Evolutionary conservation across 208 protist species (phyloP).

Genomic region (Perkinsela sp.): DNA sequence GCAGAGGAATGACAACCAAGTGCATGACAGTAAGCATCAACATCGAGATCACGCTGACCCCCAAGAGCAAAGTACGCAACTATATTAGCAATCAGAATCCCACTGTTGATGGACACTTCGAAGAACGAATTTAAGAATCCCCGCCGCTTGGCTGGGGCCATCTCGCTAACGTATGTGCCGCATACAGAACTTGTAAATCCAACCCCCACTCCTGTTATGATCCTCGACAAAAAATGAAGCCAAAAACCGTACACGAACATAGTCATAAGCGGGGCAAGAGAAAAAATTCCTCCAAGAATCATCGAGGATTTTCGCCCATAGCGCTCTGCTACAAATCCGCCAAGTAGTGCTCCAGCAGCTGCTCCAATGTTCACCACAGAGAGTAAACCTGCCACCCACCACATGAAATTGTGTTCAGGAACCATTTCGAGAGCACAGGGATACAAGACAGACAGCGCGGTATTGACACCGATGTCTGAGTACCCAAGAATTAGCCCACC

Average conservation of each 20-base stretch:
- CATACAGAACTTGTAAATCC: background rate
- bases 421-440: background rate
- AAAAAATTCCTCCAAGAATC: background rate
- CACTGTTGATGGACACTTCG: background rate
- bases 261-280: background rate
- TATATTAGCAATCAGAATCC: background rate
- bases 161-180: background rate
- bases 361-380: background rate
- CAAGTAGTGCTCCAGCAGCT: background rate
- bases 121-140: slow-evolving; percentile 1
- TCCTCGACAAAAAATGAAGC: background rate
- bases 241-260: background rate
- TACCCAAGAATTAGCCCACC: background rate
- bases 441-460: background rate
- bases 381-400: background rate
- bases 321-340: background rate
- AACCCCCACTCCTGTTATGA: background rate
- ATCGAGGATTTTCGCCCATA: background rate
- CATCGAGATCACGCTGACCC: background rate
- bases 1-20: background rate
- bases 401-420: background rate
- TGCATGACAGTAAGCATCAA: background rate
- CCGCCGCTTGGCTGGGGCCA: background rate
- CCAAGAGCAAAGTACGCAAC: background rate
- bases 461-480: background rate